Evolutionary conservation across 2,329 filamentous ascomycete species (phyloP), one percentile per base, ranked within the genome.

Genomic region (Dryadomyces quercivorus): DNA sequence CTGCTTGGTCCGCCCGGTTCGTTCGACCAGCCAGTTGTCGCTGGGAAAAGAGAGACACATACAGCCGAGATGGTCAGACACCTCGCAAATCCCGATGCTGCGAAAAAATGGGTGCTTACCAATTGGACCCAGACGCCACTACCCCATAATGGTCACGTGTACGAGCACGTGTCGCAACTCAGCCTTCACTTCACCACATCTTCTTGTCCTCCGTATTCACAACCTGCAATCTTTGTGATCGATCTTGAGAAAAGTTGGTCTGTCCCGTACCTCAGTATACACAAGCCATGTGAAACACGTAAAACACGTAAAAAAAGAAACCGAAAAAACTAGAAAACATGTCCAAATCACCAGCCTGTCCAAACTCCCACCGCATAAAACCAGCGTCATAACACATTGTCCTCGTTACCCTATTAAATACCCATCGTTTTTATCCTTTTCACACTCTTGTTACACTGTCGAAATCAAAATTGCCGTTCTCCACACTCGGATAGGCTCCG

Each of bases 401-500:
- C 26, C 26, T 31, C 26, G 26, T 31, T 31, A 31, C 26, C 26
- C 26, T 31, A 31, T 31, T 20, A 45, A 45, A 45, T 21, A 45
- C n/a, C 13, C 5, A 15, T 9, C 12, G 4, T 21, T 31, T 21
- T 10, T 22, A 5, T 4, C 13, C 15, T 36, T 15, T 36, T 48
- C 5, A 36, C 26, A 5, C 31, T 2, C 42, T 45, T 15, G 44
- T 6, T 20, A 55, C 1, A 44, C 44, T 48, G 52, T 45, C 46
- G 15, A 56, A 31, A n/a, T 67, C 70, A 62, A 75, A 77, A 56
- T 74, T 76, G 6, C 80, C 80, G 59, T 84, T 84, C 63, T 84
- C 81, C 44, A 84, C 81, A 26, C 76, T 76, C 12, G 81, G 80
- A 61, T 84, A 84, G 2, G 75, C 73, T 10, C 80, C 81, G n/a